Conservation (phyloP, 805 yeast species). For the Pichia heedii region DNA sequence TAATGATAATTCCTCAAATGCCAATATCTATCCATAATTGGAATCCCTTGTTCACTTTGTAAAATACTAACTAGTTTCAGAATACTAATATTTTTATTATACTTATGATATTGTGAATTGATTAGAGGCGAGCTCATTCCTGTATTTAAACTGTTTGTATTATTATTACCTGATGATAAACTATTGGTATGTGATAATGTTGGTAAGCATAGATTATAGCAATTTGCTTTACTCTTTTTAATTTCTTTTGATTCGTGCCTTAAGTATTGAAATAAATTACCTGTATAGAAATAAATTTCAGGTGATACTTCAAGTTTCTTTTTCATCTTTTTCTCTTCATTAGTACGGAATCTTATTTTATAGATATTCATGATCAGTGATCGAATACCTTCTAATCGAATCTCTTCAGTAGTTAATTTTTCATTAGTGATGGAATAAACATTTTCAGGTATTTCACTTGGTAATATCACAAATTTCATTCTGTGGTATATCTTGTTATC, state of each 20-base stretch:
- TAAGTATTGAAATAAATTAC: conserved; percentile 63
- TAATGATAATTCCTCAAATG: conserved; percentile 71
- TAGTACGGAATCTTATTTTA: conserved; percentile 41
- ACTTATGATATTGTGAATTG: conserved; percentile 14
- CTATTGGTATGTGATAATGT: neutral
- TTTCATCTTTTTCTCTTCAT: conserved; percentile 30
- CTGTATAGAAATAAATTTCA: conserved; percentile 81
- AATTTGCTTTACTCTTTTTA: neutral
- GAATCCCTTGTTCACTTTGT: conserved; percentile 57
- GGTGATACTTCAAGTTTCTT: conserved; percentile 47
- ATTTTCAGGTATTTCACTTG: conserved; percentile 59
- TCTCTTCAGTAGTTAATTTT: conserved; percentile 68
- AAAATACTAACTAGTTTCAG: conserved; percentile 52
- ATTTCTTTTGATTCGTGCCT: conserved; percentile 20
- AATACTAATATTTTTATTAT: conserved; percentile 43
- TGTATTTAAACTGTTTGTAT: conserved; percentile 9
- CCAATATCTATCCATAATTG: conserved; percentile 78
- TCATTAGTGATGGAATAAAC: conserved; percentile 40
- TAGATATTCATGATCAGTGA: conserved; percentile 56
- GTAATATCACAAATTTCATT: conserved; percentile 78
- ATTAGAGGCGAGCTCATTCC: neutral
- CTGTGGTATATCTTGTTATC: conserved; percentile 48
- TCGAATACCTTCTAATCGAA: conserved; percentile 84
- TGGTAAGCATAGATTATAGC: neutral
- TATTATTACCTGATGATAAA: neutral